Evolutionary conservation across 2,329 filamentous ascomycete genomes (phyloP), one percentile per base, ranked within the genome.

Genomic region (Huntiella savannae): DNA sequence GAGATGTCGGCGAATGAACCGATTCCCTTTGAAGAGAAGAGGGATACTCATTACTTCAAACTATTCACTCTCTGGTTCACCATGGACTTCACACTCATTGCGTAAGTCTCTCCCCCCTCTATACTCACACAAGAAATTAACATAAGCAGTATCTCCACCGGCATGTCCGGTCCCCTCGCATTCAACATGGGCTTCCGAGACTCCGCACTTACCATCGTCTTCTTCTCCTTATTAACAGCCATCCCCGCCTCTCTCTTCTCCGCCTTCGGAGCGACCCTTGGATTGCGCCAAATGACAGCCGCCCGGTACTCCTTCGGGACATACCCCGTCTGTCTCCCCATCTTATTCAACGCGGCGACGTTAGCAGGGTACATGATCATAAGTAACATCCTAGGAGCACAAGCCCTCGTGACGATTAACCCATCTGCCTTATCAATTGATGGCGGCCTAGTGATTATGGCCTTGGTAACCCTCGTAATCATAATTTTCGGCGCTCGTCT

Each of bases 351-450:
- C 48, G 55, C 67, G 7, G 63, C 62, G 11, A 67, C 65, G 0
- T 57, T 70, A 4, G 64, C 64, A 2, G 68, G 67, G 1, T 71
- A 69, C 55, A 62, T 60, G 8, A 60, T 70, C 32, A 63, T 71
- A 33, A 62, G 61, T 15, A 63, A 61, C 38, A 64, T 70, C 17
- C 63, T 69, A 16, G 67, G 65, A 4, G 68, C 67, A 0, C 59
- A 63, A 45, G 60, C 60, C 4, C 56, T 67, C 1, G 58, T 60
- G 0, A 62, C 63, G 1, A 59, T 65, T 19, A 57, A 57, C 5
- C 52, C 57, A 13, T 58, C 59, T 1, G 54, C 54, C 10, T 52
- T 71, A 33, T 62, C 59, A 33, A 58, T 64, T 1, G 62, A 62
- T 1, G 62, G 66, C 5, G 67, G 68, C 6, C 70, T 72, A 37